A percentile compares a stretch with the other conserved stretches of the same genome.
These are phyloP conservation scores for Pseudoperonospora humuli DNA, from an alignment of 352 stramenopile species.

Conservation along the genomic window DNA sequence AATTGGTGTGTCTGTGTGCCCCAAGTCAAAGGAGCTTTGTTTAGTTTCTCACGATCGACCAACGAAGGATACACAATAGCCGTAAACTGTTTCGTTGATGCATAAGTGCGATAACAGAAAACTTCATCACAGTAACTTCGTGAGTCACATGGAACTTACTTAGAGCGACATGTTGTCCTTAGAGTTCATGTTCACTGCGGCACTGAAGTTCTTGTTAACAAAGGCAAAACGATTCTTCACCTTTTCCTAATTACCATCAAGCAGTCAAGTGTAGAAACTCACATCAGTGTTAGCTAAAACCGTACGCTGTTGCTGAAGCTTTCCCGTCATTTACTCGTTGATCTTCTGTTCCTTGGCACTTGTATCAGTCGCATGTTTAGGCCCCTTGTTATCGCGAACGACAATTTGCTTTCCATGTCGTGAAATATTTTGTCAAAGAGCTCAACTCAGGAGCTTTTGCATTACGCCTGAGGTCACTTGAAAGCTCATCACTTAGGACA, in stretches of 20 bases:
- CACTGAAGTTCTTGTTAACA: neutral
- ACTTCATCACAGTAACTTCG: conserved; percentile 1
- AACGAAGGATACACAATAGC: too few relatives aligned
- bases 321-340: neutral
- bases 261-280: neutral
- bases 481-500: neutral
- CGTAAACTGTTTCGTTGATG: neutral
- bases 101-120: neutral
- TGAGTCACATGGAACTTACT: conserved; percentile 1
- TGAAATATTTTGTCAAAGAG: conserved; percentile 6
- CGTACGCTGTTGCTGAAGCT: neutral
- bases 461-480: neutral
- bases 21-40: too few relatives aligned
- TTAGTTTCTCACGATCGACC: too few relatives aligned
- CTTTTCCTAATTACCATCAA: neutral
- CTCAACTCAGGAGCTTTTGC: neutral
- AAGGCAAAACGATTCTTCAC: conserved; percentile 2
- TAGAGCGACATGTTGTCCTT: neutral
- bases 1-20: too few relatives aligned
- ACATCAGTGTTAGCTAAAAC: neutral
- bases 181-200: conserved; percentile 1
- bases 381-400: neutral
- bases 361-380: neutral
- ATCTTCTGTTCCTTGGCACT: neutral
- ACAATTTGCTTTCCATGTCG: conserved; percentile 6